Evolutionary conservation across 163 green algal genomes (phyloP).

Genomic region (Scenedesmus sp.): DNA sequence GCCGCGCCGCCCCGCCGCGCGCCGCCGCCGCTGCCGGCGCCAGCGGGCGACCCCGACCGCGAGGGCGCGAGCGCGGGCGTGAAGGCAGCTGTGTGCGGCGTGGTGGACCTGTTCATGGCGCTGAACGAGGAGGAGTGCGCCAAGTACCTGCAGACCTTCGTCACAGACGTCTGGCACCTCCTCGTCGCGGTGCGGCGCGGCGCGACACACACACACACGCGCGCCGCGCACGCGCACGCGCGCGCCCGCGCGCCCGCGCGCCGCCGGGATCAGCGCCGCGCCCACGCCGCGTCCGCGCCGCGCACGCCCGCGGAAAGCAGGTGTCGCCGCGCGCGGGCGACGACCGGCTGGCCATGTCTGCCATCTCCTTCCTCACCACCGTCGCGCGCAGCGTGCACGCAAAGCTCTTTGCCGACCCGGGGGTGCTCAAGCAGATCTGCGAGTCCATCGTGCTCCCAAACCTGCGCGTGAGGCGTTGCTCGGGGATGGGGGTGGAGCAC

Average conservation of each 20-base stretch:
- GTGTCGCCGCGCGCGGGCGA: conserved; percentile 52
- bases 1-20: neutral
- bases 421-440: conserved; percentile 79
- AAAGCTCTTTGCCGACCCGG: conserved; percentile 77
- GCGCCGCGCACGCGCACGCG: neutral
- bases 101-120: conserved; percentile 94
- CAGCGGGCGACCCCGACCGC: conserved; percentile 56
- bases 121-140: conserved; percentile 98
- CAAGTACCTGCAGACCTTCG: conserved; percentile 90
- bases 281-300: too few relatives aligned
- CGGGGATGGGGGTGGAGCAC: too few relatives aligned
- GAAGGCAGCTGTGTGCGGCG: conserved; percentile 83
- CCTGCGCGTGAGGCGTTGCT: conserved; percentile 61
- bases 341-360: conserved; percentile 92
- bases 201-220: neutral
- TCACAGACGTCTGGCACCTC: conserved; percentile 92
- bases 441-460: conserved; percentile 92
- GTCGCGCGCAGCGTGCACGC: conserved; percentile 88
- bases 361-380: conserved; percentile 95
- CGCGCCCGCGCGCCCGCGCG: neutral
- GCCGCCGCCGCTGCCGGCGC: too few relatives aligned
- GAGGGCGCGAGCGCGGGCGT: conserved; percentile 66
- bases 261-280: too few relatives aligned
- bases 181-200: conserved; percentile 76
- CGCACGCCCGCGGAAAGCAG: too few relatives aligned